Conservation (phyloP, 331 rosid species). For the Malus hybrid region DNA sequence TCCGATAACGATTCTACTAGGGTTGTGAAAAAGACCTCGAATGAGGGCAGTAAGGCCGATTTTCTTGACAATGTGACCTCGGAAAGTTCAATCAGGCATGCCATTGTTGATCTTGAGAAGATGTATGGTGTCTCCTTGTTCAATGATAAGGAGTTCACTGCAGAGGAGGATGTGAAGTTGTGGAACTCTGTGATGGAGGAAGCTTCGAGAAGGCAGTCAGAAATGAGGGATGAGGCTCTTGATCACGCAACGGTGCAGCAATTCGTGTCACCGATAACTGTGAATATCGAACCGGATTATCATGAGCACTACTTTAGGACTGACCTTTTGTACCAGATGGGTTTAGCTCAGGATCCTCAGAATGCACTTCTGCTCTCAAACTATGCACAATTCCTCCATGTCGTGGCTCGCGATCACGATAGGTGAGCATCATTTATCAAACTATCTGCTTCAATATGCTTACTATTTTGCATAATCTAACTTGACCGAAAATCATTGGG, state of each 20-base stretch:
- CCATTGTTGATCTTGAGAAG: constrained; percentile 6
- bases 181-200: constrained; percentile 53
- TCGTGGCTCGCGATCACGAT: constrained; percentile 46
- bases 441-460: neutral
- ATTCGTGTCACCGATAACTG: constrained; percentile 41
- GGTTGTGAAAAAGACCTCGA: neutral
- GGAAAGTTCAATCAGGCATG: neutral
- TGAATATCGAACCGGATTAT: constrained; percentile 53
- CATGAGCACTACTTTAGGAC: constrained; percentile 44
- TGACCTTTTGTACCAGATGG: constrained; percentile 40
- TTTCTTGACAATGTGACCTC: constrained; percentile 10
- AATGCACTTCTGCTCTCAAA: constrained; percentile 67
- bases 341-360: constrained; percentile 31
- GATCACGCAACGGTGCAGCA: constrained; percentile 22
- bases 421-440: constrained; percentile 19
- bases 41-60: constrained; percentile 7
- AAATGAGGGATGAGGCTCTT: constrained; percentile 23
- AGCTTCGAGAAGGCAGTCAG: constrained; percentile 44
- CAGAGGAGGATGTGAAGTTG: constrained; percentile 33
- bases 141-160: constrained; percentile 18
- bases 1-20: neutral
- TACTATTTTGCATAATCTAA: neutral
- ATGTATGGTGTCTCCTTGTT: constrained; percentile 8
- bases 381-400: constrained; percentile 72
- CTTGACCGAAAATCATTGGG: too few relatives aligned